These are phyloP conservation scores for Inonotus hispidus DNA, from an alignment of 1,284 basidiomycete species.

Conservation along the genomic window DNA sequence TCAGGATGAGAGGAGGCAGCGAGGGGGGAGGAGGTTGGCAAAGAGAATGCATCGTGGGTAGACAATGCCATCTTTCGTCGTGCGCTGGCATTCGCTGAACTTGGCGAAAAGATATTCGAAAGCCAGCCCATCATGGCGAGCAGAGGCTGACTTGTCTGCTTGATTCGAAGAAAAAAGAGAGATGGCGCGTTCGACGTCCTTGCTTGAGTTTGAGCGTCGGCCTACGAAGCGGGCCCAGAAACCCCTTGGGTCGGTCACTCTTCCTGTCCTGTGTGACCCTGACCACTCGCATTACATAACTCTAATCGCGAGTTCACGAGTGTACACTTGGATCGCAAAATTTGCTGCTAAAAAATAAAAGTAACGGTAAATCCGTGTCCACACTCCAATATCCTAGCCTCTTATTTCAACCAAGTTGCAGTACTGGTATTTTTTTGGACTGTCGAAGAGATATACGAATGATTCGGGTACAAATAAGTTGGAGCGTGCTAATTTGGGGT, in stretches of 20 bases:
- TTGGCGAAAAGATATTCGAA: constrained; percentile 49
- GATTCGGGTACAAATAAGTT: too few species aligned
- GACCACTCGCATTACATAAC: neutral
- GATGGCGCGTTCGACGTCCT: neutral
- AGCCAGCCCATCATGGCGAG: constrained; percentile 61
- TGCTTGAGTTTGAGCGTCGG: neutral
- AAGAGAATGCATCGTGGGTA: constrained; percentile 74
- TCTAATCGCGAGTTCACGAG: neutral
- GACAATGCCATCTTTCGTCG: constrained; percentile 59
- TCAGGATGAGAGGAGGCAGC: constrained; percentile 47
- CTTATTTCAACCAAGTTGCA: too few species aligned
- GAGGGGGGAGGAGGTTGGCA: constrained; percentile 64
- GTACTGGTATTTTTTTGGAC: too few species aligned
- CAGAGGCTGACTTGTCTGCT: neutral
- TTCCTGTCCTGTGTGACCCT: neutral
- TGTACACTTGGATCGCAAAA: neutral
- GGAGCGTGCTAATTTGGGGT: too few species aligned
- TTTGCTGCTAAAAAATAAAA: neutral
- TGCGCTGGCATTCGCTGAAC: constrained; percentile 39
- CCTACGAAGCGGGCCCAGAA: neutral
- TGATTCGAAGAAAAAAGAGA: neutral
- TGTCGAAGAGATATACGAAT: too few species aligned
- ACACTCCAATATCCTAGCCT: too few species aligned
- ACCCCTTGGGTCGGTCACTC: neutral
- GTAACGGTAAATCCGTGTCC: too few species aligned